Evolutionary conservation across 83 land plant genomes (phyloP), one percentile per base, ranked within the genome.

Genomic region (Picea mariana): DNA sequence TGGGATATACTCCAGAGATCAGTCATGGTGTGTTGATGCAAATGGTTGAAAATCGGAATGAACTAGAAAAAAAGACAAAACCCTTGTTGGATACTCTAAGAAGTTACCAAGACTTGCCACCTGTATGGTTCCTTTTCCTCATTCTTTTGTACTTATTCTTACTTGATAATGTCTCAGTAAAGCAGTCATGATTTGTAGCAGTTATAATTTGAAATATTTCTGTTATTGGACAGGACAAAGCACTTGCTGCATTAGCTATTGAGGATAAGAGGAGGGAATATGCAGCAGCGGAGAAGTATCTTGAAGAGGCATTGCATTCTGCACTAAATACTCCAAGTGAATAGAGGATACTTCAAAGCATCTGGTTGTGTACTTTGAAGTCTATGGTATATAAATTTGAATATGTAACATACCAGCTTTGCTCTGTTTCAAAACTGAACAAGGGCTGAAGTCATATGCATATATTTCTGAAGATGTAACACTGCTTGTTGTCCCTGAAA

Each of bases 101-200:
- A 79, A 94, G 96, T 86, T 94, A 92, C 84, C 96, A 94, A 75
- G 96, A 94, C 60, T 86, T 94, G 85, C 96, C 96, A 42, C 96
- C 96, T 38, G 96, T 94, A 87, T 49, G 85, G 26, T 21, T 81
- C 66, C 26, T 81, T 12, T 69, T 73, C 65, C 15, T 67, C 31
- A 24, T 66, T 60, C 40, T 47, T 65, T 18, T 11, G 47, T 26
- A 21, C 42, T 16, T 62, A 4, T 31, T 47, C 9, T 31, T 24
- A 5, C 59, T 3, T 65, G 52, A 20, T 42, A 42, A 31, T 78
- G 38, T 31, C 64, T 62, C 13, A 69, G 63, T 20, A 79, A n/a
- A 20, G 75, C 15, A 66, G 21, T 72, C 21, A 67, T 66, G 1
- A 76, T 68, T 40, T 78, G 63, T 52, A 20, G 23, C 42, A 16